Percentiles rank a stretch among this genome's conserved stretches.
phyloP scores from a whole-genome alignment of 495 filamentous ascomycete genomes.

The Penicillium daleae region DNA sequence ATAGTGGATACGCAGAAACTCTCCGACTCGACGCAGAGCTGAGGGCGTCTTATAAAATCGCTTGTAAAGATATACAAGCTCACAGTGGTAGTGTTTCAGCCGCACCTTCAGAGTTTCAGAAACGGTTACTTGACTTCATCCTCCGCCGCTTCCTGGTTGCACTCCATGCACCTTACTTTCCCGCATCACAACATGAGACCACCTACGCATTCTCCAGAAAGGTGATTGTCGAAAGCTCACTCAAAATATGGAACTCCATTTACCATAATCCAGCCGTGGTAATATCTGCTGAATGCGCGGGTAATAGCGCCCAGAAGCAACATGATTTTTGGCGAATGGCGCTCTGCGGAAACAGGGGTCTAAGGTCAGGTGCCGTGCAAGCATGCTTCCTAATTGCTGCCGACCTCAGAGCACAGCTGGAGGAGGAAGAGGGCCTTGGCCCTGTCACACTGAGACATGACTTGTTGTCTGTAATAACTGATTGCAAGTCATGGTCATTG shows the following conservation, averaged over 20 bases:
- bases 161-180: slow-evolving; percentile 56
- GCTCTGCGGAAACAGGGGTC: slow-evolving; percentile 51
- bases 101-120: slow-evolving; percentile 24
- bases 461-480: slow-evolving; percentile 48
- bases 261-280: slow-evolving; percentile 39
- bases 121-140: slow-evolving; percentile 41
- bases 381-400: slow-evolving; percentile 45
- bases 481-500: slow-evolving; percentile 49
- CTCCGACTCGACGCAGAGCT: slow-evolving; percentile 46
- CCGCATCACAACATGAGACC: slow-evolving; percentile 36
- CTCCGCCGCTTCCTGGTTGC: slow-evolving; percentile 49
- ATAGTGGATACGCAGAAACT: slow-evolving; percentile 41
- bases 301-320: not conserved
- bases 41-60: slow-evolving; percentile 31
- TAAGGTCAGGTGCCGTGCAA: slow-evolving; percentile 47
- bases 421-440: slow-evolving; percentile 54
- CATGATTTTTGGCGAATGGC: slow-evolving; percentile 34
- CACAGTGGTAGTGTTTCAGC: slow-evolving; percentile 10
- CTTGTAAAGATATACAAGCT: slow-evolving; percentile 42
- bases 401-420: slow-evolving; percentile 53
- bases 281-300: slow-evolving; percentile 8
- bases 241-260: slow-evolving; percentile 52
- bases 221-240: slow-evolving; percentile 50
- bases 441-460: slow-evolving; percentile 49
- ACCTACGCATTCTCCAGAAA: slow-evolving; percentile 54